A percentile compares a stretch with the other conserved stretches of the same genome.
phyloP scores from a whole-genome alignment of 805 yeast species.

The Wickerhamomyces silvicola region DNA sequence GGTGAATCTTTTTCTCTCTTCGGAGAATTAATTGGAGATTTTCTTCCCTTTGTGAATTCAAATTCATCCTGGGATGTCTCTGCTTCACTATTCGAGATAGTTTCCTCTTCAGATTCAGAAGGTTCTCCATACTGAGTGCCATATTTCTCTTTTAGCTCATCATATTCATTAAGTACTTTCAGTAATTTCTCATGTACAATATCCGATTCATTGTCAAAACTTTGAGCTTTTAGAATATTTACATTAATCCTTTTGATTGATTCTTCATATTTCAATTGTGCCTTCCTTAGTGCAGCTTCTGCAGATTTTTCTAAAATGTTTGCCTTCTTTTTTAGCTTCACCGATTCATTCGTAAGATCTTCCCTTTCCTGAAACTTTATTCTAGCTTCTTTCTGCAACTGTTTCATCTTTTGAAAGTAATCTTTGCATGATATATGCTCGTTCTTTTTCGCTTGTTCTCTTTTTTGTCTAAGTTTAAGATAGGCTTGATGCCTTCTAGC shows the following conservation, averaged over 20 bases:
- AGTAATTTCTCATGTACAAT: slow-evolving; percentile 3
- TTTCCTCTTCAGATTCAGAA: slow-evolving; percentile 1
- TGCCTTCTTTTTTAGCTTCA: slow-evolving; percentile 2
- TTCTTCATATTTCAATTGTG: slow-evolving; percentile 12
- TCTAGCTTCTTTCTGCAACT: slow-evolving; percentile 3
- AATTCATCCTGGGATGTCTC: not conserved
- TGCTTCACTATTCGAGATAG: slow-evolving; percentile 2
- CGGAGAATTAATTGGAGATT: too few relatives aligned
- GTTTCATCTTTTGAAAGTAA: slow-evolving; percentile 3
- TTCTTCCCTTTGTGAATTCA: too few relatives aligned
- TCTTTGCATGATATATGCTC: slow-evolving; percentile 7
- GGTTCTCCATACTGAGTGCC: slow-evolving; percentile 2
- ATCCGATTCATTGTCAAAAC: slow-evolving; percentile 3
- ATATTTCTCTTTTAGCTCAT: slow-evolving; percentile 1
- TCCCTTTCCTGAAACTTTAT: slow-evolving; percentile 5
- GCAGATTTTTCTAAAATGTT: slow-evolving; percentile 10
- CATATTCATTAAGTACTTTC: slow-evolving; percentile 5
- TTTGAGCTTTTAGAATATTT: slow-evolving; percentile 3
- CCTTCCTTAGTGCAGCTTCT: slow-evolving; percentile 10
- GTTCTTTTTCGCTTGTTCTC: slow-evolving; percentile 10
- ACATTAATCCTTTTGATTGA: slow-evolving; percentile 3
- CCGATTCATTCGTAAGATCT: slow-evolving; percentile 3
- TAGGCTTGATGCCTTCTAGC: too few relatives aligned
- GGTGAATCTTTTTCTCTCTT: too few relatives aligned
- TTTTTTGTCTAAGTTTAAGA: too few relatives aligned